Base-by-base conservation (phyloP, 31 red algal genomes). In the Porphyra umbilicalis region DNA sequence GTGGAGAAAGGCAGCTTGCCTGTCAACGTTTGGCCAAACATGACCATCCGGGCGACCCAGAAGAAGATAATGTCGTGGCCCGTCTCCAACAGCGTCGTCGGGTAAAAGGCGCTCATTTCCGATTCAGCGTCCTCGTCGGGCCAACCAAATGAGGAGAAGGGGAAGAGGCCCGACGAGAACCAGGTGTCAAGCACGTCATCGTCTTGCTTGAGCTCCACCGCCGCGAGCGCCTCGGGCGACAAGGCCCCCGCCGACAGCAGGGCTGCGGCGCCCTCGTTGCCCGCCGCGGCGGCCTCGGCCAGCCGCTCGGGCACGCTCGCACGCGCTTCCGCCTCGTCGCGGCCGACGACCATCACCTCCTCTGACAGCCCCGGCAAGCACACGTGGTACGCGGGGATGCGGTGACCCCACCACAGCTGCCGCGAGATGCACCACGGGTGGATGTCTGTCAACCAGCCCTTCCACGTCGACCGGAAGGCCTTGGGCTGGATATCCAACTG, bases 101-200 rank as follows among this genome's bases (percentile, higher is more conserved):
- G 98, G 83, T 94, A 99, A 79, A 99, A 99, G 9, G 86, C 85
- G 34, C 93, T 77, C 75, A 95, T 79, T 16, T 87, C 80, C 37
- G 39, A 10, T 36, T 94, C 87, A 4, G 88, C 88, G 36, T 88
- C 83, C 37, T 92, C 75, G 16, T 98, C 80, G 6, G 97, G 97
- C 97, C 94, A 99, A 32, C 94, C 94, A 78, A 99, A 95, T 6
- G 93, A 90, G 71, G 94, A 93, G 79, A 99, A 99, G 31, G 98
- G 98, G 75, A 93, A 99, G 20, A 99, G 75, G 38, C 94, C 94
- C n/a, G 98, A 99, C 35, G 94, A 95, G 80, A 97, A 99, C 98
- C 98, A 99, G 25, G 98, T 99, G 79, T 99, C 98, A 9, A 99
- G 84, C 6, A 99, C 98, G 80, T 99, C 98, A 79, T 99, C 98